Evolutionary conservation across 768 basidiomycete genomes (phyloP), one percentile per base, ranked within the genome.

Genomic region (Leccinellum luteum): DNA sequence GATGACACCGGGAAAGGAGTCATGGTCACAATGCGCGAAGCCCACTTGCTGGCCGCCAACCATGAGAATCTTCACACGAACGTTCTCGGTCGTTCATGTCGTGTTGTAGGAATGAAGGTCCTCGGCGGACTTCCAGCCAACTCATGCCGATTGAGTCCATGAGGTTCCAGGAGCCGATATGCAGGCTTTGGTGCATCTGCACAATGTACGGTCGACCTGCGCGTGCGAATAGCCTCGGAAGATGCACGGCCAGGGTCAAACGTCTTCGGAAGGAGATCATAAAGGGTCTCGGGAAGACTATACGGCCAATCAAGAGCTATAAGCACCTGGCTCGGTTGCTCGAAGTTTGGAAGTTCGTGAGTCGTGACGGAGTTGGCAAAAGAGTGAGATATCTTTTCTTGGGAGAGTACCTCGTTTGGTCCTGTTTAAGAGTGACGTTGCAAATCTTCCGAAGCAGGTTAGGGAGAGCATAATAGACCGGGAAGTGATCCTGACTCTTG

Each of bases 51-150:
- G 14, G 59, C 57, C 21, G 34, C 31, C 9, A 60, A 66, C 32
- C 65, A 63, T 15, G 28, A 48, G 27, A 27, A 6, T 27, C 27
- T 35, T 2, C 27, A 17, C 10, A 1, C 8, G 49, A 6, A 25
- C 14, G 2, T 28, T 45, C n/a, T n/a, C 17, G n/a, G 13, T 9
- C 21, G 31, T 58, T 60, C 56, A 63, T 27, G 6, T 27, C 45
- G 2, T 12, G 10, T 45, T 38, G 21, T 41, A 78, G 78, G 52
- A 52, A 74, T 57, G 76, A 78, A 57, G 73, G 78, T 56, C 72
- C 73, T 7, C 59, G 62, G 14, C 74, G 68, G 19, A 19, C 28
- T 3, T 63, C 54, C 13, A 76, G 72, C 55, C 61, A 53, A n/a
- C 66, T 78, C 6, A 60, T 71, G 9, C 30, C 48, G 2, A 25